Percentiles rank a stretch among this genome's conserved stretches.
These are phyloP conservation scores for Jaapia argillacea DNA, from an alignment of 768 basidiomycete species.

Conservation along the genomic window DNA sequence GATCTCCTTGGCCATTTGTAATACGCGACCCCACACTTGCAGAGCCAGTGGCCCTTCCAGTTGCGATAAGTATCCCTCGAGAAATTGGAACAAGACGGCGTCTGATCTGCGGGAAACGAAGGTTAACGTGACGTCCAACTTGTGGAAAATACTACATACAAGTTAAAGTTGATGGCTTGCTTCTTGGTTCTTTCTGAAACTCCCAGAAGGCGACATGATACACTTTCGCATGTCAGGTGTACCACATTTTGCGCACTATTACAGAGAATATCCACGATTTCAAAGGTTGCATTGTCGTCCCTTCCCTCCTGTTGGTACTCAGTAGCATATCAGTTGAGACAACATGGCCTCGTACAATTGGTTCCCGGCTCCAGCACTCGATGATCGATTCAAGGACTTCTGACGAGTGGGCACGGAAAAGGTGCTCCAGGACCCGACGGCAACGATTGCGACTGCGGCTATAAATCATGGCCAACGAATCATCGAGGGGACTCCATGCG, in stretches of 20 bases:
- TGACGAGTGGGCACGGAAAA: constrained; percentile 70
- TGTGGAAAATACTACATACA: no score
- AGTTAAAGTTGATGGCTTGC: constrained; percentile 49
- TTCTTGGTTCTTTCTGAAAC: constrained; percentile 50
- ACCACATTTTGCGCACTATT: constrained; percentile 82
- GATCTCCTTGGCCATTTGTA: constrained; percentile 73
- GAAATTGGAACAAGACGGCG: constrained; percentile 65
- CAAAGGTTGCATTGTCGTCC: constrained; percentile 33
- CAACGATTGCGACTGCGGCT: constrained; percentile 58
- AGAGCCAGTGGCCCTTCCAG: constrained; percentile 87
- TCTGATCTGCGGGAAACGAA: constrained; percentile 42
- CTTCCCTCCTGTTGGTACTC: background rate
- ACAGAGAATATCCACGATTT: constrained; percentile 75
- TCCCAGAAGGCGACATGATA: constrained; percentile 43
- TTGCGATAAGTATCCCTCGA: constrained; percentile 75
- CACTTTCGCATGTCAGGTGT: constrained; percentile 82
- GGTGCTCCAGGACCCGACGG: constrained; percentile 71
- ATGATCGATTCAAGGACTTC: constrained; percentile 82
- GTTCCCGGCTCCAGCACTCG: constrained; percentile 68
- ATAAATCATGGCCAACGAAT: constrained; percentile 59
- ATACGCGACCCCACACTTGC: constrained; percentile 82
- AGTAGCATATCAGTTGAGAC: background rate
- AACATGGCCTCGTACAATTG: constrained; percentile 25
- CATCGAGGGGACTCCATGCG: constrained; percentile 46
- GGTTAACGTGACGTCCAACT: constrained; percentile 36